phyloP scores from a whole-genome alignment of 2,329 filamentous ascomycete genomes.

The Fusarium sp. region DNA sequence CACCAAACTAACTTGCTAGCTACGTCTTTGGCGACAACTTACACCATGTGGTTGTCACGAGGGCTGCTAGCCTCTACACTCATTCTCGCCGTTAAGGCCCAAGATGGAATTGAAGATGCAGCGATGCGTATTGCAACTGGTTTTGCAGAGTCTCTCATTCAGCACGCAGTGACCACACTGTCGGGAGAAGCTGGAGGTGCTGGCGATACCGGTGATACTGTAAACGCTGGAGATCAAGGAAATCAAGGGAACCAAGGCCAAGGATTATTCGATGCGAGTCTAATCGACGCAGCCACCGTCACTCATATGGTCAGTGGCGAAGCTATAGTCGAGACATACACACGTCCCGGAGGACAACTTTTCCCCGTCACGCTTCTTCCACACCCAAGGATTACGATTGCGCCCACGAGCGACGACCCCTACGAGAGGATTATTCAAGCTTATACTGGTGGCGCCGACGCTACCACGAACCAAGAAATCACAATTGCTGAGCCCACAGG shows the following conservation, averaged over 20 bases:
- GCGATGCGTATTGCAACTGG: conserved; percentile 21
- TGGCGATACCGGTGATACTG: conserved; percentile 9
- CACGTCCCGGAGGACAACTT: conserved; percentile 11
- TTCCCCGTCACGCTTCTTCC: conserved; percentile 28
- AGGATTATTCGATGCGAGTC: conserved; percentile 24
- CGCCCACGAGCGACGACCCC: conserved; percentile 25
- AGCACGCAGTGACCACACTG: conserved; percentile 23
- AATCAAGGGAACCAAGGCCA: conserved; percentile 9
- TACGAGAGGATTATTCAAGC: conserved; percentile 34
- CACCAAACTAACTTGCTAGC: conserved; percentile 16
- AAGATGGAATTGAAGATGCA: conserved; percentile 27
- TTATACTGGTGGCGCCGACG: conserved; percentile 29
- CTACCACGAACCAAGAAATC: conserved; percentile 29
- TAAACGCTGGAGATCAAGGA: conserved; percentile 8
- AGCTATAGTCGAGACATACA: conserved; percentile 17
- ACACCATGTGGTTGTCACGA: conserved; percentile 38
- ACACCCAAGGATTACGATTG: conserved; percentile 32
- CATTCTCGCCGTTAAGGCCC: conserved; percentile 27
- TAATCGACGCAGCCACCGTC: conserved; percentile 15
- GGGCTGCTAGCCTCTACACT: conserved; percentile 36
- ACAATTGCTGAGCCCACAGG: conserved; percentile 32
- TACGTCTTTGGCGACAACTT: conserved; percentile 30
- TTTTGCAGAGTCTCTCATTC: conserved; percentile 27
- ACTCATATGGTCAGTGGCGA: conserved; percentile 7
- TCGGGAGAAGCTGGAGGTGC: conserved; percentile 7